Base-by-base conservation (phyloP, 495 filamentous ascomycete genomes). In the Tuber microsphaerosporum region DNA sequence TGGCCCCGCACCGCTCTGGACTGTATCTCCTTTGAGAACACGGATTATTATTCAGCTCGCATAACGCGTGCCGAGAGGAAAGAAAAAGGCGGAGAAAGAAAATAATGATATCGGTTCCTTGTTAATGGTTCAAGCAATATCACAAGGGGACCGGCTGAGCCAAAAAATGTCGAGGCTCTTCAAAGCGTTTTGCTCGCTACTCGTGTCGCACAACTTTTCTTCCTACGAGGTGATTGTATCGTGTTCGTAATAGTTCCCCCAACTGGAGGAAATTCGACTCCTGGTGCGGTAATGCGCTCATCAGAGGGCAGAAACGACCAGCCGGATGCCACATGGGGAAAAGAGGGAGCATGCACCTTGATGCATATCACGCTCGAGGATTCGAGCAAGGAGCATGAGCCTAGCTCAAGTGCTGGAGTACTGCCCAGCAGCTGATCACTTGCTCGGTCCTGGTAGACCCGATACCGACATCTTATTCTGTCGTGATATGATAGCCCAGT, bases 31-130 rank as follows among this genome's bases (percentile, higher is more conserved):
- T 17, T 65, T 34, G 6, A 65, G 56, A 65, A 65, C 56, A 17
- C 56, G 26, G 56, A 65, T 65, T 65, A 65, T 65, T 34, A 65
- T 65, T 65, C 56, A 34, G 26, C 31, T 65, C 56, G 56, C 56
- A 65, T 65, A 34, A 34, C 56, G 56, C 56, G 56, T 34, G 56
- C 26, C 26, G 56, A 34, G 26, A 34, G 56, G 56, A 14, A 61
- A 14, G 26, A 19, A 34, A 34, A 34, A 34, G 2, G 5, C 5
- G 26, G 26, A 65, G 26, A 65, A 65, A 65, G 56, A 34, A 65
- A 65, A 65, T 17, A 65, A 34, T 65, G 10, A 34, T 34, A 65
- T 65, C 56, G 34, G 56, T 34, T 65, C 56, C 56, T 34, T 65
- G 56, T 34, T n/a, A 17, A 31, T 61, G n/a, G 56, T 31, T 16